These are phyloP conservation scores for Lasiodiplodia sp. DNA, from an alignment of 2,329 filamentous ascomycete genomes.

Conservation along the genomic window DNA sequence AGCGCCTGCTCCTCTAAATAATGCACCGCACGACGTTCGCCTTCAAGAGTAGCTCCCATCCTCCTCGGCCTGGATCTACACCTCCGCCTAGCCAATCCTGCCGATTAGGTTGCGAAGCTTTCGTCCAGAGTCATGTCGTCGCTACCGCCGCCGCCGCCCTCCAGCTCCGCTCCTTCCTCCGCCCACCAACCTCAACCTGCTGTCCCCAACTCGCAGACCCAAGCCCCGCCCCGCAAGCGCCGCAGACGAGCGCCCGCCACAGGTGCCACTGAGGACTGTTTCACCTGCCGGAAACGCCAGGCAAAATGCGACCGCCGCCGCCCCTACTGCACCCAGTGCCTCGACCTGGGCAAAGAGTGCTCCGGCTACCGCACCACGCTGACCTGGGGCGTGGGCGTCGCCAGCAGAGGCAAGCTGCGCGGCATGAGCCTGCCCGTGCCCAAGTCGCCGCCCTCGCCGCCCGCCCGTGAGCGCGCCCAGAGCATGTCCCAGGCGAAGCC, in stretches of 20 bases:
- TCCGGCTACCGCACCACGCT: slow-evolving; percentile 96
- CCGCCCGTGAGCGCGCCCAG: slow-evolving; percentile 31
- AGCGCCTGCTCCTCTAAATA: slow-evolving; percentile 19
- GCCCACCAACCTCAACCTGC: slow-evolving; percentile 1
- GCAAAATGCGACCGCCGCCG: slow-evolving; percentile 88
- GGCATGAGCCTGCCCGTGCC: slow-evolving; percentile 78
- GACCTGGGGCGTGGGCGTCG: slow-evolving; percentile 95
- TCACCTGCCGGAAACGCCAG: slow-evolving; percentile 84
- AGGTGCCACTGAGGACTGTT: slow-evolving; percentile 93
- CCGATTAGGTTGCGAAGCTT: slow-evolving; percentile 26
- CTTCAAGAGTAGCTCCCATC: slow-evolving; percentile 14
- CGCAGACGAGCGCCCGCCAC: slow-evolving; percentile 87
- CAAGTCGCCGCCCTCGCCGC: slow-evolving; percentile 46
- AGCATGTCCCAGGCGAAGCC: slow-evolving; percentile 18
- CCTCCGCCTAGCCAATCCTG: slow-evolving; percentile 3
- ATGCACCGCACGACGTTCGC: slow-evolving; percentile 14
- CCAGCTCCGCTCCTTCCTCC: not conserved
- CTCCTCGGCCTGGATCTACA: slow-evolving; percentile 23
- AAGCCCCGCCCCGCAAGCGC: slow-evolving; percentile 62
- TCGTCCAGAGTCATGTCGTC: slow-evolving; percentile 23
- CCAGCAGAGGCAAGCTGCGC: slow-evolving; percentile 91
- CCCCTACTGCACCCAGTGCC: slow-evolving; percentile 93
- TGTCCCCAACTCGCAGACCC: slow-evolving; percentile 10
- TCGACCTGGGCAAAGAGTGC: slow-evolving; percentile 90
- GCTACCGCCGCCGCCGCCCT: slow-evolving; percentile 11